Evolutionary conservation across 2,329 filamentous ascomycete genomes (phyloP).

Genomic region (Fusarium falciforme): DNA sequence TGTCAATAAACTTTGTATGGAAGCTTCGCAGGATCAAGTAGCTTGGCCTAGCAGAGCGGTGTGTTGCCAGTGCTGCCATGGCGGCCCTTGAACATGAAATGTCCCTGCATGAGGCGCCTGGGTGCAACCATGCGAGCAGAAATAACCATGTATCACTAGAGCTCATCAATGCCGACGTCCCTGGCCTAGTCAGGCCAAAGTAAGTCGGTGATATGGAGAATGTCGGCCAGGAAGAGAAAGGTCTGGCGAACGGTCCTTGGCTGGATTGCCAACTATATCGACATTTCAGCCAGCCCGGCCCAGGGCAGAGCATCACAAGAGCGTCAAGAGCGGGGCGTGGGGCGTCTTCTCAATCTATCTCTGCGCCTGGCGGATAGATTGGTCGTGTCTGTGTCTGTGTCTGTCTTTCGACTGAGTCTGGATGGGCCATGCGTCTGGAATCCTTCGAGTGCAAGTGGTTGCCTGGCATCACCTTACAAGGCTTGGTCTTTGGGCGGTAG

Average conservation of each 20-base stretch:
- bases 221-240: constrained; percentile 4
- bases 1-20: constrained; percentile 21
- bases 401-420: constrained; percentile 3
- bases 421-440: constrained; percentile 14
- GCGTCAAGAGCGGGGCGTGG: constrained; percentile 19
- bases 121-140: constrained; percentile 21
- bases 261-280: constrained; percentile 12
- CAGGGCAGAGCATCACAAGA: constrained; percentile 16
- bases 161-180: constrained; percentile 3
- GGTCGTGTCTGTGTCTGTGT: background rate
- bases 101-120: constrained; percentile 34
- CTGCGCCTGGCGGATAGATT: constrained; percentile 11
- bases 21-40: constrained; percentile 2
- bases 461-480: constrained; percentile 20
- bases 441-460: constrained; percentile 1
- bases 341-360: constrained; percentile 14
- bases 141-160: constrained; percentile 12
- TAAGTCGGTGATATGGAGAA: constrained; percentile 1
- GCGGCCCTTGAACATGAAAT: constrained; percentile 6
- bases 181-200: constrained; percentile 1
- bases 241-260: constrained; percentile 9
- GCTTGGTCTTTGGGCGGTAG: constrained; percentile 1
- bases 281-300: constrained; percentile 37
- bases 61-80: constrained; percentile 16
- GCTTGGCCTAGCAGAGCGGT: constrained; percentile 21